These are phyloP conservation scores for Pterocarpus macrocarpus DNA, from an alignment of 306 rosid genomes.

Conservation along the genomic window DNA sequence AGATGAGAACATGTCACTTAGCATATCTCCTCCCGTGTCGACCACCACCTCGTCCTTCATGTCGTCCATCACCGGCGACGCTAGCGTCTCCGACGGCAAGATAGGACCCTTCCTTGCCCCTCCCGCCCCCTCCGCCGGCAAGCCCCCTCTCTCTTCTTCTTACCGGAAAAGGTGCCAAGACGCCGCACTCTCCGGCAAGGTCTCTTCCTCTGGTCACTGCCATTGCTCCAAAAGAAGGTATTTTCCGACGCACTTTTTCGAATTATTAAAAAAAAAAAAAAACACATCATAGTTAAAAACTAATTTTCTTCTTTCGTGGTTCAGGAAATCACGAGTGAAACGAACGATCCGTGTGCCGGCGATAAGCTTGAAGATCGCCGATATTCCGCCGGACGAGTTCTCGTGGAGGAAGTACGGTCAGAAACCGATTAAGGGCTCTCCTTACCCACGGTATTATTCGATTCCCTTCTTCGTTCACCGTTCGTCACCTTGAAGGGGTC, in stretches of 20 bases:
- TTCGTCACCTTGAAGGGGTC: neutral
- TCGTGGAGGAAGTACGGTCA: conserved; percentile 92
- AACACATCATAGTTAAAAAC: neutral
- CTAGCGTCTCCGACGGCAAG: conserved; percentile 77
- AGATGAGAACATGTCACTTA: conserved; percentile 25
- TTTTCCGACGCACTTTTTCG: neutral
- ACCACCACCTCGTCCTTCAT: conserved; percentile 69
- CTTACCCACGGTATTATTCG: conserved; percentile 68
- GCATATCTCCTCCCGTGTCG: conserved; percentile 41
- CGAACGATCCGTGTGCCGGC: conserved; percentile 73
- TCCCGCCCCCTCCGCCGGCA: conserved; percentile 54
- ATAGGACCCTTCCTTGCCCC: conserved; percentile 49
- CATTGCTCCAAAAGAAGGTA: conserved; percentile 90
- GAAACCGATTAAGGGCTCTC: conserved; percentile 88
- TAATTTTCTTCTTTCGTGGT: neutral
- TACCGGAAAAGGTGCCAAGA: conserved; percentile 66
- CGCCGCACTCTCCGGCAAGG: conserved; percentile 46
- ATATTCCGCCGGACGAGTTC: conserved; percentile 76
- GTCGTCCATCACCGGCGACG: conserved; percentile 79
- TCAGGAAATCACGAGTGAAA: conserved; percentile 68
- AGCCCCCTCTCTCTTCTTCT: conserved; percentile 70
- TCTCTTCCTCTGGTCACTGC: conserved; percentile 57
- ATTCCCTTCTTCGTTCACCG: neutral
- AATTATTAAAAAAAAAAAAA: too few species aligned
- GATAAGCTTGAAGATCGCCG: conserved; percentile 71